phyloP scores from a whole-genome alignment of 2,329 filamentous ascomycete species.

The Cryphonectria parasitica region DNA sequence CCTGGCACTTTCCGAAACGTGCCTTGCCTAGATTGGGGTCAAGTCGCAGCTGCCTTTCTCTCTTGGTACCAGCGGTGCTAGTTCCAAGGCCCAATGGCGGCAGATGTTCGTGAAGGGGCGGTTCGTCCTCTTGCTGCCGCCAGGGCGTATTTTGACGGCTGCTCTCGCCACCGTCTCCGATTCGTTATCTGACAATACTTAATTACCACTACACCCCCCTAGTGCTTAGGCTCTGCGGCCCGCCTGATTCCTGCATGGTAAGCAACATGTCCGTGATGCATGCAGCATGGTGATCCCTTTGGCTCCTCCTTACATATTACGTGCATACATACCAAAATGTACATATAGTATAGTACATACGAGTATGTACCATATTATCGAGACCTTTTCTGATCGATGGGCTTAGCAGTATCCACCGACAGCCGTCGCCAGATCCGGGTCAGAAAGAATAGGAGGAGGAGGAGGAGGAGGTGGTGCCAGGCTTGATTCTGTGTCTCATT shows the following conservation, averaged over 20 bases:
- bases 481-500: background rate
- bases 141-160: background rate
- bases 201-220: background rate
- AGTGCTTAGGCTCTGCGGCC: background rate
- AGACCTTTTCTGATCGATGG: background rate
- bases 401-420: background rate
- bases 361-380: background rate
- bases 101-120: background rate
- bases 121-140: background rate
- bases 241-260: background rate
- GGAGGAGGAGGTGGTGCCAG: background rate
- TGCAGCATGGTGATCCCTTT: constrained; percentile 17
- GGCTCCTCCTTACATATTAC: background rate
- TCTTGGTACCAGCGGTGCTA: background rate
- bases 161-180: background rate
- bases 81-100: background rate
- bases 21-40: background rate
- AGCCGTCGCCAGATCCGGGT: background rate
- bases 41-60: background rate
- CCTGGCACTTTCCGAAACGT: background rate
- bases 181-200: background rate
- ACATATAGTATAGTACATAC: background rate
- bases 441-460: background rate
- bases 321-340: background rate
- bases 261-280: constrained; percentile 19